Evolutionary conservation across 106 monocot species (phyloP), one percentile per base, ranked within the genome.

Genomic region (Dendrobium nobile): DNA sequence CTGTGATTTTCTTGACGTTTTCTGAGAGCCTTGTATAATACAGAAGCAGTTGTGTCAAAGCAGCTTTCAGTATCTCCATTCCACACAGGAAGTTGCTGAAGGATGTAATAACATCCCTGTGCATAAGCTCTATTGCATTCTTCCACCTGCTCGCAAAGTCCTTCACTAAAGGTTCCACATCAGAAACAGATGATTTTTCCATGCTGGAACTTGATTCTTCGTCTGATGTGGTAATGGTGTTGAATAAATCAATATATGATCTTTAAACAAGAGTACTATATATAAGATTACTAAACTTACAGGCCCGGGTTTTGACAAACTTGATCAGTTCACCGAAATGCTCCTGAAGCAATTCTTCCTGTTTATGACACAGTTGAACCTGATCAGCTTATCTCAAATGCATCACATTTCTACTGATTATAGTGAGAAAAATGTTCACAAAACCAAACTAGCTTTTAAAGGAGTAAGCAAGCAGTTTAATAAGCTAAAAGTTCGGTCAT

Each of bases 71-170:
- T 56, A 98, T 98, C 79, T 98, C 98, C 98, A 98, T 95, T 9
- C 98, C 98, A 72, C 94, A 92, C 16, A 98, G 75, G 79, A 95
- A 95, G 81, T 98, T 98, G 85, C 94, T 98, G 86, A 98, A 98
- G 48, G 98, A 98, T 42, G 98, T 98, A 47, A 98, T 98, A 22
- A 98, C 92, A 79, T 98, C 92, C 79, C 90, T 95, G 87, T 98
- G 98, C 97, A 98, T 98, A 47, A 92, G 89, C 77, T 98, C 94
- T 61, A 98, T 98, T 9, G 94, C 92, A 31, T 84, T 81, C 81
- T 95, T 98, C 94, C 94, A 98, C 78, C 94, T 85, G 74, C 81
- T 86, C 0, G 89, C 89, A 56, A 98, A 98, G 82, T 95, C 98
- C 88, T 91, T 91, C 18, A 98, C 92, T 61, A 98, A 75, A 5